phyloP scores from a whole-genome alignment of 257 asterid genomes.

The Gynochthodes officinalis region DNA sequence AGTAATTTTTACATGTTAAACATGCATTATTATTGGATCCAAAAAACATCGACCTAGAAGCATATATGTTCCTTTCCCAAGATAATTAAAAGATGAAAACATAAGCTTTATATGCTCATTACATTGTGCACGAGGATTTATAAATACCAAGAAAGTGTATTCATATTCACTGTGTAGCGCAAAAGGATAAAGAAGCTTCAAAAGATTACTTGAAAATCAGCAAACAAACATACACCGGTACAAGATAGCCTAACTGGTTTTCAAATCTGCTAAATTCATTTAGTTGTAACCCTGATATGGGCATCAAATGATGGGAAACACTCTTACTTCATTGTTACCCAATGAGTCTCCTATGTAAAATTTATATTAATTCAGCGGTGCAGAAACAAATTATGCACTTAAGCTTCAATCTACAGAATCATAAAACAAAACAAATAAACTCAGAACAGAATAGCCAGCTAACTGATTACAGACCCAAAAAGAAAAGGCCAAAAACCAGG shows the following conservation, averaged over 20 bases:
- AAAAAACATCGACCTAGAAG: background rate
- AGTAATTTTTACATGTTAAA: background rate
- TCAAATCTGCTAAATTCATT: too few relatives aligned
- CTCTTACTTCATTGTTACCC: too few relatives aligned
- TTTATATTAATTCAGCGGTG: background rate
- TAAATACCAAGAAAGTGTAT: background rate
- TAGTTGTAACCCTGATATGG: too few relatives aligned
- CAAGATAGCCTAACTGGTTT: background rate
- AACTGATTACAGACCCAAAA: too few relatives aligned
- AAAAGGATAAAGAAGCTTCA: background rate
- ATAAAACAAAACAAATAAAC: background rate
- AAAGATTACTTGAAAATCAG: background rate
- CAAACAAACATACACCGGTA: background rate
- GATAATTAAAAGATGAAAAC: background rate
- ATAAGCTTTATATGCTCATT: background rate
- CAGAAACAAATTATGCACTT: background rate
- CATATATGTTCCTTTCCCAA: background rate
- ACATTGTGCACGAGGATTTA: background rate
- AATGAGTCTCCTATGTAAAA: background rate
- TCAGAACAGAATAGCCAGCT: background rate
- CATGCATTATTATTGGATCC: background rate
- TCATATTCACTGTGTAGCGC: background rate
- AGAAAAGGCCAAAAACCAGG: background rate
- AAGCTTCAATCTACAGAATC: background rate
- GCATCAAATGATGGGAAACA: too few relatives aligned